Evolutionary conservation across 2,329 filamentous ascomycete genomes (phyloP), one percentile per base, ranked within the genome.

Genomic region (Grosmannia penicillata): DNA sequence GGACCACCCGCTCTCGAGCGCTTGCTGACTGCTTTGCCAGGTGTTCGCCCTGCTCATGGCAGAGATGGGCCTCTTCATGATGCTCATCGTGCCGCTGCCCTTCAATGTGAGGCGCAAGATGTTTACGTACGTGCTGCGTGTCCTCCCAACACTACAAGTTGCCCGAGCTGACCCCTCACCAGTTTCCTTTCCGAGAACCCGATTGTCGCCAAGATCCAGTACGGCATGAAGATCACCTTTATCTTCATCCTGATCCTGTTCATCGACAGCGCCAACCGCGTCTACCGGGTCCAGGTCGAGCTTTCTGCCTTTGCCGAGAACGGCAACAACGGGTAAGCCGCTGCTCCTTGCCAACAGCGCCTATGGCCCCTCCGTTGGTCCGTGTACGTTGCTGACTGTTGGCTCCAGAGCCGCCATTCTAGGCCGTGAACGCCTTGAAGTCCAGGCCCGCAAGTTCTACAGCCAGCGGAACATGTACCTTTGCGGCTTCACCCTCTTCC

Each of bases 381-480:
- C 7, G 15, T 29, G 11, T 14, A 7, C n/a, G 6, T 2, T 30
- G 15, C 25, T 10, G 5, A 9, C 3, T 8, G 17, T 32, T 22
- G 25, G 6, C 30, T 37, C 36, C 48, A 66, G 61, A 41, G 61
- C 81, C 55, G 74, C 78, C 37, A 77, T 87, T 43, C 76, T 95
- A 52, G 89, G 91, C 47, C 80, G 84, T 56, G 91, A 96, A 59
- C 89, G 91, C 47, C 86, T 93, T 74, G 91, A 98, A 65, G 89
- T 96, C 37, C 91, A 98, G 63, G 89, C 91, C 48, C 86, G 91
- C 72, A 98, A 98, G 66, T 98, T 98, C 72, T 98, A 98, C 74
- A 94, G 87, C 45, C 89, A 98, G 69, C 87, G 91, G 62, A 98
- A 98, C 77, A 98, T 98, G 91, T 98, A 98, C 67, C 86, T 98